Conservation (phyloP, 257 asterid genomes). For the Salvia miltiorrhiza region DNA sequence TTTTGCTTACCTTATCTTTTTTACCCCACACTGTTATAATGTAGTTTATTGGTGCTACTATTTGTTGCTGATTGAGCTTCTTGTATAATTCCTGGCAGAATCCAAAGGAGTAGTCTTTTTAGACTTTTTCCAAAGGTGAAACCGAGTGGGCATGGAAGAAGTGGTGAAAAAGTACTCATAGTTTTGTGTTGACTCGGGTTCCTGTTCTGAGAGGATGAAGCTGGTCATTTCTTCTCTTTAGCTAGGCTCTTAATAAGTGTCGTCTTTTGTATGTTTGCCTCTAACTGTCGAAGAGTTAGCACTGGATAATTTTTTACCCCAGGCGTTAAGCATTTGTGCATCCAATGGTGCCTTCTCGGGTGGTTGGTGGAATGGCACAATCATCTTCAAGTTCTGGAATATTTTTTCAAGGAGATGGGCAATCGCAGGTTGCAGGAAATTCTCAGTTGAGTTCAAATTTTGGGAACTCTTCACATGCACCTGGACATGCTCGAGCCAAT, state of each 20-base stretch:
- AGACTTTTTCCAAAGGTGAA: background rate
- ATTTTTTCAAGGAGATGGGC: conserved; percentile 78
- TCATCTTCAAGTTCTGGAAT: conserved; percentile 85
- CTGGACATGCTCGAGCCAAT: conserved; percentile 53
- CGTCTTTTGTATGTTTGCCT: background rate
- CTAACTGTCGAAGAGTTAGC: conserved; percentile 19
- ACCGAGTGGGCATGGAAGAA: conserved; percentile 2
- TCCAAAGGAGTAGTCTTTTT: conserved; percentile 3
- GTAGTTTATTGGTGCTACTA: conserved; percentile 7
- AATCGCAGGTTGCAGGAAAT: conserved; percentile 62
- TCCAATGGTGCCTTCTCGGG: conserved; percentile 67
- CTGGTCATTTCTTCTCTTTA: background rate
- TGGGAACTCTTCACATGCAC: conserved; percentile 61
- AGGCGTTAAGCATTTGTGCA: conserved; percentile 37
- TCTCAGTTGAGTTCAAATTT: conserved; percentile 69
- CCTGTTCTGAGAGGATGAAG: conserved; percentile 4
- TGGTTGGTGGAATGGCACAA: conserved; percentile 73
- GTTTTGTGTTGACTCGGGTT: background rate
- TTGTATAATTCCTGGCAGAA: conserved; percentile 21
- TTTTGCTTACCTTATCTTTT: background rate
- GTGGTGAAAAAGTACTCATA: conserved; percentile 1
- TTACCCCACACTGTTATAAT: background rate
- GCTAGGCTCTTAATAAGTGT: conserved; percentile 7
- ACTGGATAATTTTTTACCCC: conserved; percentile 41
- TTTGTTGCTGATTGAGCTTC: conserved; percentile 6